These are phyloP conservation scores for Xerocomus brunneocitrinus DNA, from an alignment of 768 basidiomycete genomes.

Conservation along the genomic window DNA sequence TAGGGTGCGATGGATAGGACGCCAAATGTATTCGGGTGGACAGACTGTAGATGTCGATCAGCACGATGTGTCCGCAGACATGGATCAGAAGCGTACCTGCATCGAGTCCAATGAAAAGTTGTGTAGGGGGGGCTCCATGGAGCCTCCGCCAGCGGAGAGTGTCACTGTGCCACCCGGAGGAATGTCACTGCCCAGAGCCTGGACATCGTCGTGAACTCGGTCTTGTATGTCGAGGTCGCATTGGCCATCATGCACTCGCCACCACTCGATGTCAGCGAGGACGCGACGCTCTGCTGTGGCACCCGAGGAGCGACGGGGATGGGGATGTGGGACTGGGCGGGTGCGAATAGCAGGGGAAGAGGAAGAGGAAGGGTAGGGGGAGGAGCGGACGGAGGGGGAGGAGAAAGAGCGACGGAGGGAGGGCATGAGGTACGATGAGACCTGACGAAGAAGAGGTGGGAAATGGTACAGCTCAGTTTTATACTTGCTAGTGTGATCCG, in stretches of 20 bases:
- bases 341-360: slow-evolving; percentile 36
- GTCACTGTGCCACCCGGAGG: slow-evolving; percentile 27
- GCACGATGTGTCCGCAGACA: not conserved
- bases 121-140: slow-evolving; percentile 30
- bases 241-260: slow-evolving; percentile 75
- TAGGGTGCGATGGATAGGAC: slow-evolving; percentile 53
- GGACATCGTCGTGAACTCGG: slow-evolving; percentile 22
- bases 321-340: slow-evolving; percentile 30
- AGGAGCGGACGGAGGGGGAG: slow-evolving; percentile 61
- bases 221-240: slow-evolving; percentile 34
- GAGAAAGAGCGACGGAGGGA: slow-evolving; percentile 78
- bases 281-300: slow-evolving; percentile 63
- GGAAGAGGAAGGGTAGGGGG: slow-evolving; percentile 56
- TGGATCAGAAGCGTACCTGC: slow-evolving; percentile 20
- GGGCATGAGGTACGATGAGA: slow-evolving; percentile 42
- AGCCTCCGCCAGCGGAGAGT: slow-evolving; percentile 36
- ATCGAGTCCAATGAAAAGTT: slow-evolving; percentile 19
- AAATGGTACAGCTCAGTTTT: slow-evolving; percentile 37
- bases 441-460: slow-evolving; percentile 28
- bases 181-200: slow-evolving; percentile 7
- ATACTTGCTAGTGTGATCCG: slow-evolving; percentile 33
- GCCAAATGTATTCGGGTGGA: slow-evolving; percentile 36
- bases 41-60: slow-evolving; percentile 26
- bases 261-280: slow-evolving; percentile 86
- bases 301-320: slow-evolving; percentile 58